Evolutionary conservation across 495 filamentous ascomycete genomes (phyloP).

Genomic region (Podospora didyma): DNA sequence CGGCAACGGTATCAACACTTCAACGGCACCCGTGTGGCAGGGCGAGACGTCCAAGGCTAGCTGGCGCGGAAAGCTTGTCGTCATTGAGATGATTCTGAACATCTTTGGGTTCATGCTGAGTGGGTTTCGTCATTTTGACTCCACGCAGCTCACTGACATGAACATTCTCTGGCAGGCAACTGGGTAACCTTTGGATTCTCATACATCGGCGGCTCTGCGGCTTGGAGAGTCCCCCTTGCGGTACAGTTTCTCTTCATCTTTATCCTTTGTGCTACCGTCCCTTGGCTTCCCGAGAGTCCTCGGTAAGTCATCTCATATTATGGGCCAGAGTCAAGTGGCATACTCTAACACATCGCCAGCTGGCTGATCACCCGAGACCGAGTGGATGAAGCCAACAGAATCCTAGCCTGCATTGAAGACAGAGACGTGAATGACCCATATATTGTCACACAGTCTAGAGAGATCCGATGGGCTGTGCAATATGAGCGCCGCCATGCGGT

Average conservation of each 20-base stretch:
- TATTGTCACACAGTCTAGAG: neutral
- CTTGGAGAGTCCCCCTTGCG: conserved; percentile 72
- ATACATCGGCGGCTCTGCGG: conserved; percentile 58
- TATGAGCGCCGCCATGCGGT: conserved; percentile 17
- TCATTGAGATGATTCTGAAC: conserved; percentile 72
- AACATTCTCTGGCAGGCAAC: conserved; percentile 41
- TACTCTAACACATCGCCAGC: no score
- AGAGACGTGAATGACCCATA: conserved; percentile 42
- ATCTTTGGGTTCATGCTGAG: conserved; percentile 67
- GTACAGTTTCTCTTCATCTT: conserved; percentile 52
- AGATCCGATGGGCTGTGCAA: neutral
- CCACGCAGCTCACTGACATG: no score
- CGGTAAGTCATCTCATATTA: conserved; percentile 26
- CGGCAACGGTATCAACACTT: conserved; percentile 54
- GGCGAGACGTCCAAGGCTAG: conserved; percentile 74
- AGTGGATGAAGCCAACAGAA: conserved; percentile 48
- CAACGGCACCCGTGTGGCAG: conserved; percentile 70
- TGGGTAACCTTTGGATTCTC: conserved; percentile 73
- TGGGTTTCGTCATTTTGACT: no score
- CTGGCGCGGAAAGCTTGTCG: conserved; percentile 70
- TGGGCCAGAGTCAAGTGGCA: no score
- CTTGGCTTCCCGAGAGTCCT: conserved; percentile 51
- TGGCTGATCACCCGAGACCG: conserved; percentile 51
- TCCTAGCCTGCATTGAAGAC: conserved; percentile 59
- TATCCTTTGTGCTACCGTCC: conserved; percentile 31